Conservation (phyloP, 306 rosid genomes). For the Quillaja saponaria region DNA sequence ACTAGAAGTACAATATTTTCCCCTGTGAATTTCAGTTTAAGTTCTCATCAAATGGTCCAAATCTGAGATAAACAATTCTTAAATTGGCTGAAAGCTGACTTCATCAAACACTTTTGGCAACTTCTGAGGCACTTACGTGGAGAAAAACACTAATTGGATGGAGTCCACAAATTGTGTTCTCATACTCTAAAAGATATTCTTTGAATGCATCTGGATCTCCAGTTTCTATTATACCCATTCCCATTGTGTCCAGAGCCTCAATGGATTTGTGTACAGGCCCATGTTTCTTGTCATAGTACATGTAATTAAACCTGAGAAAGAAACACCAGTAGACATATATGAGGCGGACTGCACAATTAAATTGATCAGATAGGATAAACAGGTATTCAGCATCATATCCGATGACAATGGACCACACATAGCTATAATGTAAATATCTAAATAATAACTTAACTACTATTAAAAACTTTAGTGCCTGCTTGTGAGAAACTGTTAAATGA, state of each 20-base stretch:
- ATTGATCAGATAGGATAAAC: constrained; percentile 3
- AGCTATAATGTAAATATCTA: constrained; percentile 6
- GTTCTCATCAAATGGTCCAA: neutral
- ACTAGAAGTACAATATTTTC: neutral
- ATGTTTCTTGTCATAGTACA: constrained; percentile 78
- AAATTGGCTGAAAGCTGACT: constrained; percentile 22
- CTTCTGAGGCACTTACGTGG: constrained; percentile 64
- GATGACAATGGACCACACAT: constrained; percentile 2
- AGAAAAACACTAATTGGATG: constrained; percentile 96
- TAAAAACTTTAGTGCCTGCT: neutral
- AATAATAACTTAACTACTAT: neutral
- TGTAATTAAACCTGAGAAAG: constrained; percentile 68
- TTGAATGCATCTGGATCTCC: constrained; percentile 95
- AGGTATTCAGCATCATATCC: constrained; percentile 19
- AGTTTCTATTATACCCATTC: constrained; percentile 92
- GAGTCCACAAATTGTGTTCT: constrained; percentile 95
- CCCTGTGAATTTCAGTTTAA: neutral
- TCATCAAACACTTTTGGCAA: constrained; percentile 14
- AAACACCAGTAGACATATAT: constrained; percentile 16
- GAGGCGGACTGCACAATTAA: constrained; percentile 3
- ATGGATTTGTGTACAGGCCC: constrained; percentile 90
- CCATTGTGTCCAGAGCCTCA: constrained; percentile 93
- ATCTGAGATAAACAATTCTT: neutral
- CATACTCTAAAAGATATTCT: constrained; percentile 65
- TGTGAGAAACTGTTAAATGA: constrained; percentile 4